A percentile compares a stretch with the other conserved stretches of the same genome.
Conservation (phyloP, 495 filamentous ascomycete species). For the Lasiosphaeriaceae sp. region DNA sequence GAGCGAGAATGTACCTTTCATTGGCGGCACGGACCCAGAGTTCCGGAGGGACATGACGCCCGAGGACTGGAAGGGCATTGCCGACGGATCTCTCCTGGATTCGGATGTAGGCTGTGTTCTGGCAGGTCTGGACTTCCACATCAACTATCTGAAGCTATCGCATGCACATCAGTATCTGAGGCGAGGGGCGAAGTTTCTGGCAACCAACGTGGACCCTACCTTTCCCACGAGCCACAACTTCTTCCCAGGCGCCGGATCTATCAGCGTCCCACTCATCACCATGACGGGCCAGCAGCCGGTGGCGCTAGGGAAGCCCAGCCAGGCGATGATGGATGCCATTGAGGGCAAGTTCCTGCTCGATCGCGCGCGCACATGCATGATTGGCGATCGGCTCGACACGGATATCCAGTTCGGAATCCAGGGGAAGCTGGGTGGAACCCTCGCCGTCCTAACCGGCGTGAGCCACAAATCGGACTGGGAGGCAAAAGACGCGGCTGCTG, state of each 20-base stretch:
- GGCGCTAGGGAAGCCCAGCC: slow-evolving; percentile 87
- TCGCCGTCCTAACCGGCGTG: slow-evolving; percentile 90
- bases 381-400: slow-evolving; percentile 90
- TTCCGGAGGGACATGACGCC: slow-evolving; percentile 71
- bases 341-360: slow-evolving; percentile 93
- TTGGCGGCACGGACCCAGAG: slow-evolving; percentile 84
- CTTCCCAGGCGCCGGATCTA: slow-evolving; percentile 88
- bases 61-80: slow-evolving; percentile 72
- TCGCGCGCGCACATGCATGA: slow-evolving; percentile 83
- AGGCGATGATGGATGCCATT: slow-evolving; percentile 99
- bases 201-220: slow-evolving; percentile 87
- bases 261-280: slow-evolving; percentile 72
- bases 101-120: slow-evolving; percentile 87
- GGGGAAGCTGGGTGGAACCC: slow-evolving; percentile 83
- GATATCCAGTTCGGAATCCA: slow-evolving; percentile 96
- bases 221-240: slow-evolving; percentile 73
- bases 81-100: slow-evolving; percentile 72
- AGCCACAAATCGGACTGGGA: slow-evolving; percentile 76
- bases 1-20: slow-evolving; percentile 69
- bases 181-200: slow-evolving; percentile 82
- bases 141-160: slow-evolving; percentile 89
- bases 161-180: slow-evolving; percentile 81
- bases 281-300: slow-evolving; percentile 68
- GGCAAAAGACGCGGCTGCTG: slow-evolving; percentile 52
- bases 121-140: slow-evolving; percentile 82